Percentiles rank a stretch among this genome's conserved stretches.
Conservation (phyloP, 805 yeast genomes). For the Wickerhamomyces canadensis region DNA sequence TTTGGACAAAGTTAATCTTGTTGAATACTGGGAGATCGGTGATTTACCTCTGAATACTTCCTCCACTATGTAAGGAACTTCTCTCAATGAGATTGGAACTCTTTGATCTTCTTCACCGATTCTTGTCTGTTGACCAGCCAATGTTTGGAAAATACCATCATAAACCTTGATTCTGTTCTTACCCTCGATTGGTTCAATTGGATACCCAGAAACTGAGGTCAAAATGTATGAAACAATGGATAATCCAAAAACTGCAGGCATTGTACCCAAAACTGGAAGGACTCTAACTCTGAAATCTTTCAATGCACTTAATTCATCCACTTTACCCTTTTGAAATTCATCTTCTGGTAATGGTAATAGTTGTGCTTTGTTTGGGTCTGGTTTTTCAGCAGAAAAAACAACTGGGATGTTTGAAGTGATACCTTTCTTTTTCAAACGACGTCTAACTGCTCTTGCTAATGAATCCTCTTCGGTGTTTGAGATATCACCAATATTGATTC, state of each 20-base stretch:
- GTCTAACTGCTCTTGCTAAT: conserved; percentile 78
- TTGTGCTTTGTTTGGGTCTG: conserved; percentile 90
- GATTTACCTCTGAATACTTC: conserved; percentile 93
- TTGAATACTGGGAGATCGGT: conserved; percentile 76
- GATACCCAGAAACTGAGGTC: conserved; percentile 79
- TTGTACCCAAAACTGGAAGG: conserved; percentile 91
- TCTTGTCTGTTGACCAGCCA: conserved; percentile 84
- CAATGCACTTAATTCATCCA: conserved; percentile 81
- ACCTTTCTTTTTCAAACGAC: conserved; percentile 77
- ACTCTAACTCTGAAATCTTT: conserved; percentile 91
- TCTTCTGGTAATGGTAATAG: conserved; percentile 80
- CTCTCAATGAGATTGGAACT: conserved; percentile 66
- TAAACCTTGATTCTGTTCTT: conserved; percentile 81
- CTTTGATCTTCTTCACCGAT: conserved; percentile 67
- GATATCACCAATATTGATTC: conserved; percentile 85
- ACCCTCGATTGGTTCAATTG: conserved; percentile 86
- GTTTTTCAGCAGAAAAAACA: conserved; percentile 92
- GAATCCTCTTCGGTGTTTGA: conserved; percentile 93
- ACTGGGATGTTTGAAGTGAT: conserved; percentile 74
- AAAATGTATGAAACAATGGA: conserved; percentile 81
- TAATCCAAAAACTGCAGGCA: conserved; percentile 96
- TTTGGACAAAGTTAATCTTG: conserved; percentile 71
- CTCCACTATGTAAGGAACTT: conserved; percentile 78
- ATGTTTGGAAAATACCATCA: conserved; percentile 74
- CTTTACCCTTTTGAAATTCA: conserved; percentile 74